Conservation (phyloP, 2,329 filamentous ascomycete species). For the Cladorrhinum sp. region DNA sequence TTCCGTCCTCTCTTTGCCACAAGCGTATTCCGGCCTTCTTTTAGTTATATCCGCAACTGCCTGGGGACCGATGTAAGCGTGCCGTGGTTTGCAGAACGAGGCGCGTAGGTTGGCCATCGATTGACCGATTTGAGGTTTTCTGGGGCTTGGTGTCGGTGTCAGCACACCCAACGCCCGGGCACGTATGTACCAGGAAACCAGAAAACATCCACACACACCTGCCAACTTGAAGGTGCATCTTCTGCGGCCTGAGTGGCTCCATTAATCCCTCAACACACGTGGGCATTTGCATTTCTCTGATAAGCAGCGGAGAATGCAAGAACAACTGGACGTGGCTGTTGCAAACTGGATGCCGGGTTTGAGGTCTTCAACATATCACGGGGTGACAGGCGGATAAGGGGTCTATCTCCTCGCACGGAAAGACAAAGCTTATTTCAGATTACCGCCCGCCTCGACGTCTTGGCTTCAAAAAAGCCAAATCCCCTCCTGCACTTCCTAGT, state of each 20-base stretch:
- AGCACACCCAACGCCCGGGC: neutral
- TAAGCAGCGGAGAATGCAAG: slow-evolving; percentile 1
- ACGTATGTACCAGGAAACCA: neutral
- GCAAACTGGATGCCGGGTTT: slow-evolving; percentile 1
- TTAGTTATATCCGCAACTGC: neutral
- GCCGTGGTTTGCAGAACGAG: neutral
- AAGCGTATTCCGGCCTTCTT: neutral
- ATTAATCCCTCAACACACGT: neutral
- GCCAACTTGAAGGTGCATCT: neutral
- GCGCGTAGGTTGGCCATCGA: neutral
- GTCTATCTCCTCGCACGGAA: neutral
- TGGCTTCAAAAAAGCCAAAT: neutral
- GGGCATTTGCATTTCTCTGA: neutral
- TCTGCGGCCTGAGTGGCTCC: neutral
- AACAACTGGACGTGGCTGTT: neutral
- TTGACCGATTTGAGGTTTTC: neutral
- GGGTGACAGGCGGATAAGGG: neutral
- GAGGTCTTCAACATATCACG: slow-evolving; percentile 3
- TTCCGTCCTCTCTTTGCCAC: neutral
- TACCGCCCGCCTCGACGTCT: neutral
- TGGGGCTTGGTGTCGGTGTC: neutral
- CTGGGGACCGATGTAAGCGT: neutral
- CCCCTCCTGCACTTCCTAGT: neutral
- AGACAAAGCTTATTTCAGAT: slow-evolving; percentile 7
- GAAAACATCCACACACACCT: neutral